A percentile compares a stretch with the other conserved stretches of the same genome.
phyloP scores from a whole-genome alignment of 2,329 filamentous ascomycete genomes.

The Fusarium scirpi region DNA sequence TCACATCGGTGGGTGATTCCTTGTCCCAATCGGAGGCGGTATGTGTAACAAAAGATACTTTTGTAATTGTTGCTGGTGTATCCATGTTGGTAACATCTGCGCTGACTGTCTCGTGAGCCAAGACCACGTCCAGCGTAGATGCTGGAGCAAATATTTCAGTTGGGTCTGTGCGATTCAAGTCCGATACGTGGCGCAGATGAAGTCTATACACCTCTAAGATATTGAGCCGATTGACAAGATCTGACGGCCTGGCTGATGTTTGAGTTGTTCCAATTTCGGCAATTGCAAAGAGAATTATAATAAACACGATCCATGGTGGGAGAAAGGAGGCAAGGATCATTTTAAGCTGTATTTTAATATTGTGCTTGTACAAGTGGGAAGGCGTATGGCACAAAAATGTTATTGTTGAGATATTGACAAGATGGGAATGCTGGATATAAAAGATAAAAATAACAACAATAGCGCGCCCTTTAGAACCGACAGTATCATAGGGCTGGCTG shows the following conservation, averaged over 20 bases:
- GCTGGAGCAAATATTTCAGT: background rate
- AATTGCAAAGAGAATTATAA: background rate
- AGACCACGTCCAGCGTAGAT: background rate
- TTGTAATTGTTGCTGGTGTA: background rate
- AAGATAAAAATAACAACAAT: background rate
- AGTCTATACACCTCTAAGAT: background rate
- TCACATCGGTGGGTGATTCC: accelerated
- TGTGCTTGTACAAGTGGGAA: background rate
- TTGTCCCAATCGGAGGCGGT: background rate
- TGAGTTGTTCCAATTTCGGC: background rate
- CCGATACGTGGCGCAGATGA: background rate
- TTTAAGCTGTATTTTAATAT: background rate
- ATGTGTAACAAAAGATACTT: background rate
- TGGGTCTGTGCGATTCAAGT: background rate
- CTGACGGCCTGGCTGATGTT: background rate
- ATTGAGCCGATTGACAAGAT: background rate
- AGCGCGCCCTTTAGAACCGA: no score
- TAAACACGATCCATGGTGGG: background rate
- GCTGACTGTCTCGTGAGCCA: background rate
- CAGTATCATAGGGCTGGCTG: background rate
- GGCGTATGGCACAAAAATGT: accelerated
- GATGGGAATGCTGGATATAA: background rate
- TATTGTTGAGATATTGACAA: background rate
- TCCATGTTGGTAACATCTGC: background rate
- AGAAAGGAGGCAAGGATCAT: background rate